Evolutionary conservation across 768 basidiomycete genomes (phyloP).

Genomic region (Suillus lakei): DNA sequence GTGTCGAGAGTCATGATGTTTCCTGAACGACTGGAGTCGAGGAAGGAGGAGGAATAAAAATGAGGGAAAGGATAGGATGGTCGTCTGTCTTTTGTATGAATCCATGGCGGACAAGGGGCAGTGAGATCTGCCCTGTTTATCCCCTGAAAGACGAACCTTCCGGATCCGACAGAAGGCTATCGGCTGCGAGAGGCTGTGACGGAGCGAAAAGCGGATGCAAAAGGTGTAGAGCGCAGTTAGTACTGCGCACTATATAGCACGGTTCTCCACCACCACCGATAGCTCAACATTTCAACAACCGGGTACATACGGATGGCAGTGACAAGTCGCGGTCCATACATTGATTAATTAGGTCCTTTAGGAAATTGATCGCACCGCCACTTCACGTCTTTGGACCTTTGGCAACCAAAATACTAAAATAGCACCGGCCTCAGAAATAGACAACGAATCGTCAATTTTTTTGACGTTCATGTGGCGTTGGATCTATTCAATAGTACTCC

Average conservation of each 20-base stretch:
- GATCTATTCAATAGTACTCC: no score
- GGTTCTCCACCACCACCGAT: neutral
- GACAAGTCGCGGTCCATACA: neutral
- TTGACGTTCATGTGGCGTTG: neutral
- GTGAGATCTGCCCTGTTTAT: constrained; percentile 16
- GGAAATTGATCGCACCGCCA: no score
- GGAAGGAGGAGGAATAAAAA: constrained; percentile 4
- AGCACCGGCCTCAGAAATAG: no score
- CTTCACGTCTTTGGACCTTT: no score
- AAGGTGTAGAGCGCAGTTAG: no score
- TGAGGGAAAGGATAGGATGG: constrained; percentile 3
- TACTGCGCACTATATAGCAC: neutral
- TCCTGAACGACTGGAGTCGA: constrained; percentile 2
- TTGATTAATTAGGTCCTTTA: no score
- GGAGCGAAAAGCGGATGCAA: neutral
- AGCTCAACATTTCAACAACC: neutral
- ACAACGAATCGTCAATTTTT: neutral
- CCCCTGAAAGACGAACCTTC: neutral
- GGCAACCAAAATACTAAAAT: no score
- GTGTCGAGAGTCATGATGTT: constrained; percentile 44
- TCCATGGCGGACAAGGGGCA: constrained; percentile 18
- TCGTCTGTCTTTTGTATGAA: constrained; percentile 23
- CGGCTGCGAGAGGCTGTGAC: neutral
- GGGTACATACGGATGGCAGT: no score
- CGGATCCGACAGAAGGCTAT: neutral